Evolutionary conservation across 306 rosid species (phyloP), one percentile per base, ranked within the genome.

Genomic region (Morella rubra): DNA sequence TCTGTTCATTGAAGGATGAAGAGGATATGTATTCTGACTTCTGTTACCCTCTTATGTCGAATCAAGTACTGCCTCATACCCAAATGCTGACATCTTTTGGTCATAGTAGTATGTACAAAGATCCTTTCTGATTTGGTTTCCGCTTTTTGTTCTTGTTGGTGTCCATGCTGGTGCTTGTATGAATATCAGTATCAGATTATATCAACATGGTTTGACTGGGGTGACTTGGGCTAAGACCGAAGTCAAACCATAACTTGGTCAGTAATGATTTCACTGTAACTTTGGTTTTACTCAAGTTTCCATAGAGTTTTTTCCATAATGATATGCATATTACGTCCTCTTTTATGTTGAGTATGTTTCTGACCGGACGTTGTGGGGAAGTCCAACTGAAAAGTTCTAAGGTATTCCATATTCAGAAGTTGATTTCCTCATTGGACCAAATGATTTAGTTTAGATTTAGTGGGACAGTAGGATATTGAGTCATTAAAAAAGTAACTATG

Each of bases 31-130:
- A 19, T 2, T 27, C 45, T 52, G 9, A 20, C 67, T 62, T 73
- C 44, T 65, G 18, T 19, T 61, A 53, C 24, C 71, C 46, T 42
- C n/a, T 18, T 47, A 60, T 58, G 14, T 42, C 9, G 4, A 65
- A 53, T 54, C 62, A 73, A 40, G 54, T 45, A 56, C 55, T 80
- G 70, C 8, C 47, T 41, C 20, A 37, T 79, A n/a, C 32, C 32
- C 44, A 51, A n/a, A 55, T 52, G 18, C n/a, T 32, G 65, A 49
- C 46, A 11, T 50, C 52, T 69, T 61, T 60, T 18, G 56, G 60
- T 54, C 22, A 42, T 61, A 49, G 2, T 11, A 18, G 13, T 71
- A 62, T 18, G 5, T 42, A 20, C n/a, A n/a, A 18, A 56, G 71
- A 65, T 9, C 50, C 49, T 6, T 16, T 64, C 47, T 41, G 18